phyloP scores from a whole-genome alignment of 2,329 filamentous ascomycete species.

The Tolypocladium inflatum region DNA sequence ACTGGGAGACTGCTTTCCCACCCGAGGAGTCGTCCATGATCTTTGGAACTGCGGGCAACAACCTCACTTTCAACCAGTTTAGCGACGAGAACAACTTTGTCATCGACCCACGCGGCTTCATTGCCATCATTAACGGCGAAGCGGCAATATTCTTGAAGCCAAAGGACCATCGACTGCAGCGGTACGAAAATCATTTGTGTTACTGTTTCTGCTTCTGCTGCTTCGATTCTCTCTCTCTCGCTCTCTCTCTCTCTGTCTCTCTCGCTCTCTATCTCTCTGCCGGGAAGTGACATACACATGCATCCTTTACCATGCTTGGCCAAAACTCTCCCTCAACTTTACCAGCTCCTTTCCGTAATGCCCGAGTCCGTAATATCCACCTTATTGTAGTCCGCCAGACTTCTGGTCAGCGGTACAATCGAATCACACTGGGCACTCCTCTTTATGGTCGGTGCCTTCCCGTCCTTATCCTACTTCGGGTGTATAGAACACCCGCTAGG shows the following conservation, averaged over 20 bases:
- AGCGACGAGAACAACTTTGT: conserved; percentile 54
- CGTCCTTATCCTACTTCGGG: neutral
- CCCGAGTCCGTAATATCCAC: neutral
- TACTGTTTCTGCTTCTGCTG: too few relatives aligned
- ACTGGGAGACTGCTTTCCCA: conserved; percentile 48
- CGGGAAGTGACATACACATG: too few relatives aligned
- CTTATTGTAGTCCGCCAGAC: neutral
- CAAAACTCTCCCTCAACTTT: neutral
- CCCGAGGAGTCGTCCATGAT: conserved; percentile 47
- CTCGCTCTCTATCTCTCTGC: too few relatives aligned
- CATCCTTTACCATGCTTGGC: too few relatives aligned
- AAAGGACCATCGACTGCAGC: conserved; percentile 46
- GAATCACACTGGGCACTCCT: neutral
- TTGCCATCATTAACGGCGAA: conserved; percentile 44
- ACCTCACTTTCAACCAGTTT: conserved; percentile 54
- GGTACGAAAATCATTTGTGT: too few relatives aligned
- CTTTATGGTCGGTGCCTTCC: neutral
- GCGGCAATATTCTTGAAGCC: conserved; percentile 45
- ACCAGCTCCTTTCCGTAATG: neutral
- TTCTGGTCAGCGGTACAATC: neutral
- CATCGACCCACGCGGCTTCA: conserved; percentile 52
- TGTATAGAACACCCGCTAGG: neutral
- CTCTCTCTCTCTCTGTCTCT: too few relatives aligned
- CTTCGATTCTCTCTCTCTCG: too few relatives aligned
- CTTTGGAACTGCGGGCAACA: conserved; percentile 46